These are phyloP conservation scores for Cochlearia excelsa DNA, from an alignment of 345 rosid genomes.

Conservation along the genomic window DNA sequence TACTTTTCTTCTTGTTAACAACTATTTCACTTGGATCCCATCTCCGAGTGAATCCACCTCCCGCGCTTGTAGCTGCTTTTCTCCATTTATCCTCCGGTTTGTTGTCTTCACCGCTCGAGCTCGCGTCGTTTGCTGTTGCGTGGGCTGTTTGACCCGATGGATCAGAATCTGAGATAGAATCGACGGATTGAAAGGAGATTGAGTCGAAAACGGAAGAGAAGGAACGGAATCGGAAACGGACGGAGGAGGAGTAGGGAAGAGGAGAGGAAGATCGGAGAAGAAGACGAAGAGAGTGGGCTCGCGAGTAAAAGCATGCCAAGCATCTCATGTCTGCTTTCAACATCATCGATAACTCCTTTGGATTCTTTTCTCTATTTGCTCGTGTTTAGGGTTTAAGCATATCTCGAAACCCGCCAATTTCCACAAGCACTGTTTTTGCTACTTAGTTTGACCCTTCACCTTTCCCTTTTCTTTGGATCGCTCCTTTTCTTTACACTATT, in stretches of 20 bases:
- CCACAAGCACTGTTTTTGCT: too few species aligned
- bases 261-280: slow-evolving; percentile 17
- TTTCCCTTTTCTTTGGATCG: too few species aligned
- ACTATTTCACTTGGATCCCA: slow-evolving; percentile 32
- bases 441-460: too few species aligned
- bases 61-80: slow-evolving; percentile 1
- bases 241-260: slow-evolving; percentile 10
- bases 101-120: slow-evolving; percentile 17
- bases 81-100: slow-evolving; percentile 21
- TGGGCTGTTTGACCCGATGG: background rate
- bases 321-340: slow-evolving; percentile 24
- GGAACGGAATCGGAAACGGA: slow-evolving; percentile 18
- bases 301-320: slow-evolving; percentile 27
- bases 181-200: slow-evolving; percentile 10
- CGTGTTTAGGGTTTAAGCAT: slow-evolving; percentile 22
- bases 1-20: slow-evolving; percentile 48
- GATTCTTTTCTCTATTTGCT: background rate
- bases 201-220: slow-evolving; percentile 42
- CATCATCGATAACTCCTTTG: background rate
- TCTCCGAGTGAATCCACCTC: background rate
- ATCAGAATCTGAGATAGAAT: slow-evolving; percentile 7
- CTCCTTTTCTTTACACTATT: too few species aligned
- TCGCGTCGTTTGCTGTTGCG: slow-evolving; percentile 3
- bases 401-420: slow-evolving; percentile 8
- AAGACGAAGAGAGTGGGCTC: slow-evolving; percentile 24